Percentiles rank a stretch among this genome's conserved stretches.
Conservation (phyloP, 192 early-diverging fungal genomes). For the Phlyctochytrium bullatum region DNA sequence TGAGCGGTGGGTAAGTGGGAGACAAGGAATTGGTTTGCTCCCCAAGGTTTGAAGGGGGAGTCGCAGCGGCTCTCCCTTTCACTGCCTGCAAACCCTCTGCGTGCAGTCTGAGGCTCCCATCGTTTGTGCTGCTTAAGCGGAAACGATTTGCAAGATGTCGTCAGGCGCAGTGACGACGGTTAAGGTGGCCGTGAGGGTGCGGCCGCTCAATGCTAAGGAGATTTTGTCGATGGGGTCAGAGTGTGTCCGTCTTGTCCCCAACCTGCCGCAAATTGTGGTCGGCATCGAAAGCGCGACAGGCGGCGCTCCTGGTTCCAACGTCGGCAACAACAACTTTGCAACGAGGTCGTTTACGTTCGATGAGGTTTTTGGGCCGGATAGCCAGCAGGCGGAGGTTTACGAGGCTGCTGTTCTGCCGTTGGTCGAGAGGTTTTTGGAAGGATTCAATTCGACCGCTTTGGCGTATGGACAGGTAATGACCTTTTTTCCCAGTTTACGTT, state of each 20-base stretch:
- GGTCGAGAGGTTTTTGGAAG: slow-evolving; percentile 50
- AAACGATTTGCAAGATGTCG: no score
- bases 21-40: no score
- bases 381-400: slow-evolving; percentile 78
- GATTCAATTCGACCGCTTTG: slow-evolving; percentile 55
- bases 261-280: slow-evolving; percentile 24
- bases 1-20: no score
- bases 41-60: no score
- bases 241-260: slow-evolving; percentile 37
- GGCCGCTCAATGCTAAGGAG: slow-evolving; percentile 77
- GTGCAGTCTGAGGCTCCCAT: no score
- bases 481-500: slow-evolving; percentile 15
- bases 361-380: slow-evolving; percentile 66
- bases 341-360: slow-evolving; percentile 46
- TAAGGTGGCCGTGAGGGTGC: slow-evolving; percentile 74
- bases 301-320: neutral
- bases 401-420: slow-evolving; percentile 63
- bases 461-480: slow-evolving; percentile 56
- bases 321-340: slow-evolving; percentile 12
- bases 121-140: no score
- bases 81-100: no score
- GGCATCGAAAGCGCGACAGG: slow-evolving; percentile 9
- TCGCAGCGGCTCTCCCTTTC: no score
- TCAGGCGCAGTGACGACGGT: slow-evolving; percentile 39
- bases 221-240: slow-evolving; percentile 48